Evolutionary conservation across 495 filamentous ascomycete species (phyloP), one percentile per base, ranked within the genome.

Genomic region (Lophium mytilinum): DNA sequence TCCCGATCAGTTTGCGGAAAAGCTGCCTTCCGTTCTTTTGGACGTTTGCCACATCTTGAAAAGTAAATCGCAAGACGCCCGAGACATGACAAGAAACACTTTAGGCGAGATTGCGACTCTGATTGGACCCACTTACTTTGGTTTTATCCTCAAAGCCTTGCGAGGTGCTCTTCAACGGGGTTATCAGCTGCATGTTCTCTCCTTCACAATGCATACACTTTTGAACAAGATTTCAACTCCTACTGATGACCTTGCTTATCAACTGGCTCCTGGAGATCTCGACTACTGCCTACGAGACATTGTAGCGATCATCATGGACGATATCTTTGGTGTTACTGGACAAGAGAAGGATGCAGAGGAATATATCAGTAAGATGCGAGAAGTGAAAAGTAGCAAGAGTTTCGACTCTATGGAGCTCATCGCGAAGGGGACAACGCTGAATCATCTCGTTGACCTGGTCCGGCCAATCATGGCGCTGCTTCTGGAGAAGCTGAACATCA

Each of bases 291-390:
- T 96, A 35, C 69, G 74, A 4, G 77, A 88, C 15, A 82, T 97
- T 40, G 81, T 89, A 42, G 76, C 82, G 4, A 80, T 99, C 41
- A 85, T 96, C 50, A 94, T 97, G 88, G 93, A 99, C 62, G 94
- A 97, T 67, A 94, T 90, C 11, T 99, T 99, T 68, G 93, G 93
- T 15, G 83, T 81, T n/a, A 83, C 85, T n/a, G 93, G 93, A 12
- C 84, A 93, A 73, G 93, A 99, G 65, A 99, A 99, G 68, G 93
- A 99, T 63, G 90, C 92, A 0, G 90, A 92, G 61, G 93, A 90
- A 42, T 99, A 99, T 67, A 81, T 86, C 54, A 96, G 87, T 71
- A 85, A 89, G 65, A 96, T 95, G 88, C 94, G 89, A 71, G 93
- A 99, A 73, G 86, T 97, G 17, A 96, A 96, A 75, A 90, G 87